Percentiles rank a stretch among this genome's conserved stretches.
These are phyloP conservation scores for Smithsoniella earleae DNA, from an alignment of 163 green algal species.

Conservation along the genomic window DNA sequence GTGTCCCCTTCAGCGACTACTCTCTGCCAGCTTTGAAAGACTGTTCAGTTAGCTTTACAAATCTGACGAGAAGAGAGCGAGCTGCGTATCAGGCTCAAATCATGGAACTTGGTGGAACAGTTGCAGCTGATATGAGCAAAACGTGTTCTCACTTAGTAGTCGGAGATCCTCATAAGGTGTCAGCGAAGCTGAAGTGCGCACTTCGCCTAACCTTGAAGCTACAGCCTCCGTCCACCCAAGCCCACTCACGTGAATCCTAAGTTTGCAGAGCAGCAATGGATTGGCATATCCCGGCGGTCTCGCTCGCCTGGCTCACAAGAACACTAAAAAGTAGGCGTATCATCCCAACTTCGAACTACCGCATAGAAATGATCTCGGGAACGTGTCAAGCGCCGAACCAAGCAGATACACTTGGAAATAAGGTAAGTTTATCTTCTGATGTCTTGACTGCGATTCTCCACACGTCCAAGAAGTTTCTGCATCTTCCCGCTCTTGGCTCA, in stretches of 20 bases:
- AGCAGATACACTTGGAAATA: no score
- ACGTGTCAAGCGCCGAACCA: no score
- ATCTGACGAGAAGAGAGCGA: background rate
- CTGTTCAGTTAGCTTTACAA: slow-evolving; percentile 22
- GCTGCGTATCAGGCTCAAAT: background rate
- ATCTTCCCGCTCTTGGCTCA: no score
- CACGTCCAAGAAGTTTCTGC: no score
- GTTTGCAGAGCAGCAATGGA: slow-evolving; percentile 5
- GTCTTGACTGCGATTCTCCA: no score
- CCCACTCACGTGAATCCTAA: no score
- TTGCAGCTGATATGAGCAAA: slow-evolving; percentile 25
- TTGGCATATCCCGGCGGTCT: slow-evolving; percentile 3
- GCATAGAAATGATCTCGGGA: no score
- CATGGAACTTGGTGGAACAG: slow-evolving; percentile 4
- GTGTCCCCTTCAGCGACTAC: slow-evolving; percentile 23
- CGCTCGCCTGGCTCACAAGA: background rate
- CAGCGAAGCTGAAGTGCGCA: background rate
- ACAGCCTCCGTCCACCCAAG: no score
- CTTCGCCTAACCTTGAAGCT: no score
- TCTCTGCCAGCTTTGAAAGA: slow-evolving; percentile 8
- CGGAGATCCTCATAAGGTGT: background rate
- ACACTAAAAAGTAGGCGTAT: background rate
- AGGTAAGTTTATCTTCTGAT: no score
- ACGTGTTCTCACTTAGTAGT: slow-evolving; percentile 22
- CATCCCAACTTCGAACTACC: slow-evolving; percentile 3